phyloP scores from a whole-genome alignment of 345 rosid genomes.

The Ailanthus altissimus region DNA sequence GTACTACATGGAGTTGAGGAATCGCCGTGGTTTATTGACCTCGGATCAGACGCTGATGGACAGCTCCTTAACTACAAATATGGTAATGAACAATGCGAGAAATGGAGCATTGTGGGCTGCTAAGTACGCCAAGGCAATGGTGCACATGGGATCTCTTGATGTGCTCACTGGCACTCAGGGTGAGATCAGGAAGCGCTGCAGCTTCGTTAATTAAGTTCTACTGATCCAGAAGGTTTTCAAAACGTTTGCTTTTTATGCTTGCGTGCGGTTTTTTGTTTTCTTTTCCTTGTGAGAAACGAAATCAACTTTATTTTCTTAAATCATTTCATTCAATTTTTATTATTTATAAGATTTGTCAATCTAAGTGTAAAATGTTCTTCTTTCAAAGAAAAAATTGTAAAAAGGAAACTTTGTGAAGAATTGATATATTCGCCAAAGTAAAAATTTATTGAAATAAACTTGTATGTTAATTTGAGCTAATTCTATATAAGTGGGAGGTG shows the following conservation, averaged over 20 bases:
- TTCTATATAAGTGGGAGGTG: no score
- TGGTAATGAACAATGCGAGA: slow-evolving; percentile 33
- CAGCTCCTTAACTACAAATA: slow-evolving; percentile 26
- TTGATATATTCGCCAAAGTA: no score
- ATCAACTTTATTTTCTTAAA: not conserved
- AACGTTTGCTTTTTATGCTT: not conserved
- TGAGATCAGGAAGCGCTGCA: slow-evolving; percentile 43
- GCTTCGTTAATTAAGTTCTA: slow-evolving; percentile 20
- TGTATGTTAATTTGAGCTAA: no score
- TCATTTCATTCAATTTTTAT: not conserved
- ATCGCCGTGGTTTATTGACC: slow-evolving; percentile 36
- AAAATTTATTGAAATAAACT: no score
- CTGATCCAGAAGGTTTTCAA: not conserved
- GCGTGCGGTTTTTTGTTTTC: no score
- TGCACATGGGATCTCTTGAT: slow-evolving; percentile 41
- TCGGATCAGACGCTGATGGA: slow-evolving; percentile 42
- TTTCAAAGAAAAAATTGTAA: no score
- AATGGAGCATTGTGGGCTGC: slow-evolving; percentile 27
- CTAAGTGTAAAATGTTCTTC: slow-evolving; percentile 2
- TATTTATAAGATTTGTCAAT: not conserved
- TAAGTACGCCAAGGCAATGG: slow-evolving; percentile 42
- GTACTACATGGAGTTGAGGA: slow-evolving; percentile 37
- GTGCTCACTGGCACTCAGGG: slow-evolving; percentile 38
- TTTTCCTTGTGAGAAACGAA: not conserved
- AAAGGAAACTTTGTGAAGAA: no score